Conservation (phyloP, 345 rosid genomes). For the Heritiera littoralis region DNA sequence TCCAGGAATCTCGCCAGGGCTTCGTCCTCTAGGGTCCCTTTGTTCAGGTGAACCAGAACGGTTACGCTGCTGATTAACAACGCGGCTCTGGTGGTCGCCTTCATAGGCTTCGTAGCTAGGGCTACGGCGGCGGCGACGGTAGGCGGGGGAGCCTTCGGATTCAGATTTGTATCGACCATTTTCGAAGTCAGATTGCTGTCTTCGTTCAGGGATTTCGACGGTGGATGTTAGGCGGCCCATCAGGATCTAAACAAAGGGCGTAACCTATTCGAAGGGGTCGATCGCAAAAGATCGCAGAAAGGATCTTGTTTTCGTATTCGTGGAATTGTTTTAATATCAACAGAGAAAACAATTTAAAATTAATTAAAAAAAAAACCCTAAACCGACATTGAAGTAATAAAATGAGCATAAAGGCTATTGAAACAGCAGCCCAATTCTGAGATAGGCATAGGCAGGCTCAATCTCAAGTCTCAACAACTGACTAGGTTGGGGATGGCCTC, state of each 20-base stretch:
- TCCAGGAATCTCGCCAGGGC: slow-evolving; percentile 35
- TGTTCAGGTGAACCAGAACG: slow-evolving; percentile 26
- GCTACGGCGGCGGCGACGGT: slow-evolving; percentile 33
- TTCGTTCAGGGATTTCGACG: background rate
- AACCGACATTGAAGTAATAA: background rate
- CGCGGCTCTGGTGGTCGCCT: slow-evolving; percentile 18
- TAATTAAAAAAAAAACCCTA: background rate
- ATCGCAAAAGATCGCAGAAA: background rate
- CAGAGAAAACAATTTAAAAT: background rate
- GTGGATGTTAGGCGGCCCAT: slow-evolving; percentile 19
- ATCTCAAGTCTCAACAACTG: no score
- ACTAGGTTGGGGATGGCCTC: no score
- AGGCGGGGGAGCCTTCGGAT: slow-evolving; percentile 31
- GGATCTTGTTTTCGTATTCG: background rate
- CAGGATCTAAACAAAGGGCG: background rate
- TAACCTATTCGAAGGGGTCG: background rate
- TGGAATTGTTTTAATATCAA: background rate
- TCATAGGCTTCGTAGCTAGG: slow-evolving; percentile 38
- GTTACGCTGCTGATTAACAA: slow-evolving; percentile 19
- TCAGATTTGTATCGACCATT: slow-evolving; percentile 35
- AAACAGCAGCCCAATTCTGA: background rate
- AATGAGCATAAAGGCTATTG: background rate
- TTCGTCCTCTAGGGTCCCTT: slow-evolving; percentile 26
- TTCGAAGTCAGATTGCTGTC: slow-evolving; percentile 14
- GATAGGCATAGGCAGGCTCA: background rate